Evolutionary conservation across 805 yeast genomes (phyloP), one percentile per base, ranked within the genome.

Genomic region (Pichia sporocuriosa): DNA sequence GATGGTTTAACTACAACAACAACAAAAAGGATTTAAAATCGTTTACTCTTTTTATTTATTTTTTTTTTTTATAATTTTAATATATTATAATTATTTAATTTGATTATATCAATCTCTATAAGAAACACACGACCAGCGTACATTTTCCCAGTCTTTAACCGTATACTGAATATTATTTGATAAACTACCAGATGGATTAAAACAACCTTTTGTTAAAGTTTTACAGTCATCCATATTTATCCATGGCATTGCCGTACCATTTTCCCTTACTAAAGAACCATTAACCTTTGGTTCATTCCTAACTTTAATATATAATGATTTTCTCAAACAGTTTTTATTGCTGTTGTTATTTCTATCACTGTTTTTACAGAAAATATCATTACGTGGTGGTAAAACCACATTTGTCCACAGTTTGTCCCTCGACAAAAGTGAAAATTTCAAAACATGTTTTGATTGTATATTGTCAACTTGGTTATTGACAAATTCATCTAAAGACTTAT

Each of bases 371-470:
- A 32, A 12, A 13, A 42, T 16, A 35, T 77, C 84, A 2, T 47
- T 43, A 33, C 81, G 61, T 20, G 82, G 80, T 4, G 72, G 69
- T 25, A 78, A 54, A 5, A 77, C 65, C 13, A 77, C 78, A 38
- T 64, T 66, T 28, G 66, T 63, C 80, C 80, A 76, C 35, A 77
- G 56, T 51, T 73, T 70, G 34, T 74, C 75, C 40, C 75, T 60
- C 4, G 75, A 65, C 15, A 65, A 42, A 8, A 64, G 53, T 1
- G 73, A 72, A 19, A 75, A 49, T 36, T 61, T 66, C 4, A 63
- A 32, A 11, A 36, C 40, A 40, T 45, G n/a, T 45, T 41, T 15
- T 12, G 5, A 5, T 16, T 21, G 17, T n/a, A 45, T 35, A 26
- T 37, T 22, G 15, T 25, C 13, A 29, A 27, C 25, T 22, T n/a